Evolutionary conservation across 108 stramenopile species (phyloP).

Genomic region (Hondaea fermentalgiana): DNA sequence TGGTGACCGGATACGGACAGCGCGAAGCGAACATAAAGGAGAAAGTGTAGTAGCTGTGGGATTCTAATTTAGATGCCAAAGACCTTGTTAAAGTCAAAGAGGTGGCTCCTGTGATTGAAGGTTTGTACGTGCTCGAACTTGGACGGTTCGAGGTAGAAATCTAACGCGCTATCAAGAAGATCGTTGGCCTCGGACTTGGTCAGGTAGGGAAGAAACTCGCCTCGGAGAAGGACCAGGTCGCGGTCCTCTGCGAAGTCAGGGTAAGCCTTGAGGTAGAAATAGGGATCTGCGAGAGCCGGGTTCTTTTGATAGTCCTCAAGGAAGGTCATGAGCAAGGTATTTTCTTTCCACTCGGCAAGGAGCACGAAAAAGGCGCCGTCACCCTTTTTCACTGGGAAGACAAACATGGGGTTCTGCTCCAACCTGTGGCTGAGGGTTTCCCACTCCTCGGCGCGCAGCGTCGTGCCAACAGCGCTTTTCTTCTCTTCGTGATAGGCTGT

Average conservation of each 20-base stretch:
- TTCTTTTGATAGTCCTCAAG: conserved; percentile 20
- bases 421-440: not conserved
- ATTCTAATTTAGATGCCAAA: not conserved
- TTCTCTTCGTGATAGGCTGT: not conserved
- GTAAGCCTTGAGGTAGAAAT: conserved; percentile 5
- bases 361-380: conserved; percentile 21
- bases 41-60: too few relatives aligned
- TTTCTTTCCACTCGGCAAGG: conserved; percentile 13
- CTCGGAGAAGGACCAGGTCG: too few relatives aligned
- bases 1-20: too few relatives aligned
- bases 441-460: not conserved
- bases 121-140: conserved; percentile 5
- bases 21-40: too few relatives aligned
- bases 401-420: conserved; percentile 9
- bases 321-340: conserved; percentile 18
- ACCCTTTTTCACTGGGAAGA: conserved; percentile 20
- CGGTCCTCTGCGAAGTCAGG: not conserved
- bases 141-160: not conserved
- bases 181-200: conserved; percentile 19
- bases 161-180: not conserved
- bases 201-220: not conserved
- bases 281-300: conserved; percentile 13
- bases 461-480: not conserved
- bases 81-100: conserved; percentile 16
- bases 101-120: conserved; percentile 15